Evolutionary conservation across 1,284 basidiomycete genomes (phyloP).

Genomic region (Fomitiporia mediterranea): DNA sequence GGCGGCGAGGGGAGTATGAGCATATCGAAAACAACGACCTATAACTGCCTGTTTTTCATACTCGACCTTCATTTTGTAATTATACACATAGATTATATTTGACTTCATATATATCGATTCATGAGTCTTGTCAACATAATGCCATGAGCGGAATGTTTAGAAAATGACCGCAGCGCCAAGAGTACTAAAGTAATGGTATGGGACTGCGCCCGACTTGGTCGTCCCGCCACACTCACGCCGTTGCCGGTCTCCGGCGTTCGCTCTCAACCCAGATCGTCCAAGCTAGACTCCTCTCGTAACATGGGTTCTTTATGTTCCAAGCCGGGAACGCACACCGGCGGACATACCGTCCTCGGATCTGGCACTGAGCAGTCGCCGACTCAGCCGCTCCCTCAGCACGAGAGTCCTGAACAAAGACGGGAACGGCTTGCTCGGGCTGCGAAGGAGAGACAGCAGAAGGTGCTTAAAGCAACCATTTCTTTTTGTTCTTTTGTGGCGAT

Average conservation of each 20-base stretch:
- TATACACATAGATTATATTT: no score
- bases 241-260: not conserved
- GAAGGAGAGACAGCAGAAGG: constrained; percentile 1
- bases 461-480: not conserved
- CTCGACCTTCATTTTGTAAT: not conserved
- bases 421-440: constrained; percentile 3
- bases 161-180: not conserved
- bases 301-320: constrained; percentile 74
- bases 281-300: constrained; percentile 21
- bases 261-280: constrained; percentile 18
- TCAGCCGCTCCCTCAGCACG: not conserved
- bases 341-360: constrained; percentile 48
- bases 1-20: constrained; percentile 38
- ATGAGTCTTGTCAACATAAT: not conserved
- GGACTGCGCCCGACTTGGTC: not conserved
- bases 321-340: constrained; percentile 42
- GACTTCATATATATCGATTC: not conserved
- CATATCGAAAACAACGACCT: constrained; percentile 25
- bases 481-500: not conserved
- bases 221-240: constrained; percentile 24
- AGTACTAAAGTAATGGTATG: not conserved
- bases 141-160: no score
- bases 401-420: constrained; percentile 14
- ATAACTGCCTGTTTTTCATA: not conserved
- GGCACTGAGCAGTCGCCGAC: constrained; percentile 1